These are phyloP conservation scores for Poa annua DNA, from an alignment of 176 grass and related monocot genomes.

Conservation along the genomic window DNA sequence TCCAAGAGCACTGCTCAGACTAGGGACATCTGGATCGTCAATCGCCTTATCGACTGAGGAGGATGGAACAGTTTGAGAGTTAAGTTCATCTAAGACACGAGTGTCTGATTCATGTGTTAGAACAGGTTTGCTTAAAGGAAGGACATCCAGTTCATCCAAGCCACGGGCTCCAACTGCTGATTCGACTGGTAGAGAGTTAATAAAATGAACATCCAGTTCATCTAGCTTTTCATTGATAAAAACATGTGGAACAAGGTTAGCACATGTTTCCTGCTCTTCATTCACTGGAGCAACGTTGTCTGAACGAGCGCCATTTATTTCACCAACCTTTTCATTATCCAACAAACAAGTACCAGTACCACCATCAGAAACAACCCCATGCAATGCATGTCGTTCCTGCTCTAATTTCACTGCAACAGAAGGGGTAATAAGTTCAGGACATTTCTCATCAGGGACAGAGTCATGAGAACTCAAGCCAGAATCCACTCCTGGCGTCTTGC, in stretches of 20 bases:
- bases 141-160: slow-evolving; percentile 4
- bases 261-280: slow-evolving; percentile 30
- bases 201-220: slow-evolving; percentile 26
- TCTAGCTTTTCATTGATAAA: slow-evolving; percentile 35
- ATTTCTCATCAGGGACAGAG: slow-evolving; percentile 43
- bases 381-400: slow-evolving; percentile 28
- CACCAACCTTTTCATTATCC: slow-evolving; percentile 25
- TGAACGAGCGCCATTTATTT: slow-evolving; percentile 39
- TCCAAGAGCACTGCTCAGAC: slow-evolving; percentile 22
- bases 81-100: slow-evolving; percentile 12
- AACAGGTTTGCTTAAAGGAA: slow-evolving; percentile 31
- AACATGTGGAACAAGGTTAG: slow-evolving; percentile 14
- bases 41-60: slow-evolving; percentile 14
- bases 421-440: slow-evolving; percentile 35
- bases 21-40: slow-evolving; percentile 11
- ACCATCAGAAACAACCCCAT: slow-evolving; percentile 32
- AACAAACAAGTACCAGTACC: slow-evolving; percentile 22
- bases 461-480: slow-evolving; percentile 40
- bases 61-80: slow-evolving; percentile 15
- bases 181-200: slow-evolving; percentile 34
- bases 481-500: slow-evolving; percentile 26
- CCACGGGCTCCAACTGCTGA: not conserved
- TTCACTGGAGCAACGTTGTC: slow-evolving; percentile 31
- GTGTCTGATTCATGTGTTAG: slow-evolving; percentile 31
- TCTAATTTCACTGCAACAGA: slow-evolving; percentile 44